A percentile compares a stretch with the other conserved stretches of the same genome.
phyloP scores from a whole-genome alignment of 257 asterid genomes.

The Agastache rugosa region DNA sequence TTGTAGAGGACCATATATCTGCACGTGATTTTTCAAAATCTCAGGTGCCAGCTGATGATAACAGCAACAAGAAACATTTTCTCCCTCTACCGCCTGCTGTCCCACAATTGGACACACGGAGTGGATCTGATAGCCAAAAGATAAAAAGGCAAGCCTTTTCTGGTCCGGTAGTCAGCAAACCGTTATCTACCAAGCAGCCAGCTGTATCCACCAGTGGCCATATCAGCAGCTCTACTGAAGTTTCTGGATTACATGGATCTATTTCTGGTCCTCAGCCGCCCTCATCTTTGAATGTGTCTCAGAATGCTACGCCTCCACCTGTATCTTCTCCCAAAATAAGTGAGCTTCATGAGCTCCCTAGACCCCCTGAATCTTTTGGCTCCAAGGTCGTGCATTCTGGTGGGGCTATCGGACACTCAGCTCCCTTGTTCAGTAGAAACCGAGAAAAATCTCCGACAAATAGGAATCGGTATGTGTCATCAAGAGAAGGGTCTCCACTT shows the following conservation, averaged over 20 bases:
- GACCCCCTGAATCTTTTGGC: conserved; percentile 77
- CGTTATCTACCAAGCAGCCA: conserved; percentile 60
- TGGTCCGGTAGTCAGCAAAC: conserved; percentile 83
- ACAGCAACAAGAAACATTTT: conserved; percentile 55
- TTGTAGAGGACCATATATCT: conserved; percentile 51
- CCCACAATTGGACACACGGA: conserved; percentile 56
- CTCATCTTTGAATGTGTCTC: conserved; percentile 50
- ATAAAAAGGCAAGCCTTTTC: conserved; percentile 76
- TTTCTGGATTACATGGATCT: conserved; percentile 51
- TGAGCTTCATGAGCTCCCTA: conserved; percentile 96
- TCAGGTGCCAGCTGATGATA: conserved; percentile 50
- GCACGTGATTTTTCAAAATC: conserved; percentile 48
- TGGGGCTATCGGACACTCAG: conserved; percentile 71
- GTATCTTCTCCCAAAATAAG: conserved; percentile 79
- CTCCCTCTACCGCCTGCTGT: conserved; percentile 71
- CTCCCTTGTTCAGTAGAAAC: conserved; percentile 61
- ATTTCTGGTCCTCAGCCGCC: conserved; percentile 53
- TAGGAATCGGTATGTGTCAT: conserved; percentile 47
- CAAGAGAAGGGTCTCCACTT: conserved; percentile 69
- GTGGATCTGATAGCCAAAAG: conserved; percentile 53
- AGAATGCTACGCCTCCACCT: conserved; percentile 75
- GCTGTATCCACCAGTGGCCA: conserved; percentile 65
- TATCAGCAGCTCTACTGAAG: conserved; percentile 55
- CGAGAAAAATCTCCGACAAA: conserved; percentile 66
- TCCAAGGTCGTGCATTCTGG: conserved; percentile 51